Percentiles rank a stretch among this genome's conserved stretches.
These are phyloP conservation scores for Polytolypa hystricis DNA, from an alignment of 2,329 filamentous ascomycete genomes.

Conservation along the genomic window DNA sequence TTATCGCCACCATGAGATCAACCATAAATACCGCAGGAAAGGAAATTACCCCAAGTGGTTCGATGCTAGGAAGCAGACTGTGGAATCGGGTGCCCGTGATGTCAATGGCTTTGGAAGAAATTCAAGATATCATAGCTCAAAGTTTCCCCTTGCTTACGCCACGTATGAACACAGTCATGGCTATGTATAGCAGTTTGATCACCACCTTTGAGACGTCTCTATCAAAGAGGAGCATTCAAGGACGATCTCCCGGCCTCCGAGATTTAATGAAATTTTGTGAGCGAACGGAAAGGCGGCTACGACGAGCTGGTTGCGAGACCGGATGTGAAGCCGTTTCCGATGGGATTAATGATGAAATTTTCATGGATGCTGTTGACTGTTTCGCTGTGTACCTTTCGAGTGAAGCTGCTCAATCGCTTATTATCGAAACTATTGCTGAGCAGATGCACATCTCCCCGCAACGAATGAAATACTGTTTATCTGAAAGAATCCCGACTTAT, in stretches of 20 bases:
- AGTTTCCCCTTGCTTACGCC: constrained; percentile 57
- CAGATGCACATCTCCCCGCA: constrained; percentile 80
- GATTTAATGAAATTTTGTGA: constrained; percentile 90
- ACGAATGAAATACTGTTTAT: constrained; percentile 65
- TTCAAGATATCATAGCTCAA: constrained; percentile 60
- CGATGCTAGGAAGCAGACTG: constrained; percentile 70
- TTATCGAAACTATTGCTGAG: constrained; percentile 59
- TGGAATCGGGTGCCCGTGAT: constrained; percentile 70
- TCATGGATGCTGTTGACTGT: constrained; percentile 85
- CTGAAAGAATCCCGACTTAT: constrained; percentile 59
- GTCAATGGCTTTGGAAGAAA: constrained; percentile 55
- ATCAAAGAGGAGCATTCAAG: constrained; percentile 28
- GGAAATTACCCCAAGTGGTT: constrained; percentile 55
- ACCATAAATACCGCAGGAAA: constrained; percentile 53
- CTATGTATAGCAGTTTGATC: constrained; percentile 39
- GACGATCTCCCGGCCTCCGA: constrained; percentile 54
- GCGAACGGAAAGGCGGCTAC: constrained; percentile 57
- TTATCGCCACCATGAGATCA: constrained; percentile 84
- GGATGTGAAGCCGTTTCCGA: constrained; percentile 63
- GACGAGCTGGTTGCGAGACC: constrained; percentile 47
- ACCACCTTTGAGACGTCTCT: constrained; percentile 29
- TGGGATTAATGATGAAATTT: constrained; percentile 66
- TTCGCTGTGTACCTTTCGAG: constrained; percentile 74
- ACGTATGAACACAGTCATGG: constrained; percentile 45
- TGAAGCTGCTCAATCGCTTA: constrained; percentile 44